Conservation (phyloP, 805 yeast genomes). For the Candida fluviatilis region DNA sequence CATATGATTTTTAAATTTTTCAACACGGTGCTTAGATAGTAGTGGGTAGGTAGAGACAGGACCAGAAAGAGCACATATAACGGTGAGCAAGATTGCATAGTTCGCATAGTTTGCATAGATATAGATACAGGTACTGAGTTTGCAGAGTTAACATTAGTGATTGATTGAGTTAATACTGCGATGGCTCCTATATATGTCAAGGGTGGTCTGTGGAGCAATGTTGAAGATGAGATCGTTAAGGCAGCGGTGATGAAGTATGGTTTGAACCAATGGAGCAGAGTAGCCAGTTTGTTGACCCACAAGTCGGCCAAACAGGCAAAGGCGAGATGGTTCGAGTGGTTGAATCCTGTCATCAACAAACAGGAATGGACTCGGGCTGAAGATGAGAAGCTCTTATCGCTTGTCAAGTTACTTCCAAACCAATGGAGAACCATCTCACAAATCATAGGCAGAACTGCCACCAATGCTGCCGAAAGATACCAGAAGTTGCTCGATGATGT, state of each 20-base stretch:
- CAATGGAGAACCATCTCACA: constrained; percentile 95
- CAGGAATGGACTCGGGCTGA: constrained; percentile 70
- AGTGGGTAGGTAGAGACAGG: not conserved
- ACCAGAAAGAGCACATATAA: too few relatives aligned
- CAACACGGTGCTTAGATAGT: not conserved
- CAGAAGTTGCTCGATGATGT: constrained; percentile 60
- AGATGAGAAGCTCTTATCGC: constrained; percentile 63
- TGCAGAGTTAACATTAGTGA: not conserved
- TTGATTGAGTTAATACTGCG: too few relatives aligned
- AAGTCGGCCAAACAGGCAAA: constrained; percentile 91
- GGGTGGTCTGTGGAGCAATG: constrained; percentile 89
- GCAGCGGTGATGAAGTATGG: constrained; percentile 95
- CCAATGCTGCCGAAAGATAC: constrained; percentile 81
- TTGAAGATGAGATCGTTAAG: constrained; percentile 77
- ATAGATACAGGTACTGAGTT: too few relatives aligned
- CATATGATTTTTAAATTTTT: not conserved
- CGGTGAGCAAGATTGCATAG: too few relatives aligned
- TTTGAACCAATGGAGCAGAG: constrained; percentile 89
- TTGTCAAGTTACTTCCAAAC: constrained; percentile 75
- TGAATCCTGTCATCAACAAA: constrained; percentile 68
- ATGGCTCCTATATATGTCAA: constrained; percentile 66
- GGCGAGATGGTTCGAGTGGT: constrained; percentile 87
- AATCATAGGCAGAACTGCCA: constrained; percentile 77
- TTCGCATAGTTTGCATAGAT: too few relatives aligned
- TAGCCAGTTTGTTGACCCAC: constrained; percentile 77